Percentiles rank a stretch among this genome's conserved stretches.
These are phyloP conservation scores for Microascus cirrosus DNA, from an alignment of 2,329 filamentous ascomycete genomes.

Conservation along the genomic window DNA sequence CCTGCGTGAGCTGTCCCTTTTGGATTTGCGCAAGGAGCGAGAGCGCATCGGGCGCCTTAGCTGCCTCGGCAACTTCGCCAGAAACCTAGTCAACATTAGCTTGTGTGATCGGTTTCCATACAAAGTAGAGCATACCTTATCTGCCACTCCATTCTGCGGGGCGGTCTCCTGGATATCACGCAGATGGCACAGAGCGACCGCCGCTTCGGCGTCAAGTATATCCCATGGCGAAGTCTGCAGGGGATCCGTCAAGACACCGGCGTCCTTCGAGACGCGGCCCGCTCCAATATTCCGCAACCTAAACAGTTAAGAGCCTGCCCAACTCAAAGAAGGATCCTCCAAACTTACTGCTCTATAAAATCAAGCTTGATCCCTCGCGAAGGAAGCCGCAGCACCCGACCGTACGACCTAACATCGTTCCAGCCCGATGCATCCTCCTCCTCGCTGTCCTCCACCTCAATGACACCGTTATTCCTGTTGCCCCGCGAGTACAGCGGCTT, in stretches of 20 bases:
- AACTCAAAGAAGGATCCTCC: neutral
- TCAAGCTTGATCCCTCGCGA: constrained; percentile 57
- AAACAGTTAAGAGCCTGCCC: neutral
- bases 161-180: neutral
- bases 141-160: neutral
- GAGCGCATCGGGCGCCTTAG: neutral
- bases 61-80: neutral
- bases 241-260: neutral
- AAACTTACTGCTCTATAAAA: constrained; percentile 55
- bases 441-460: constrained; percentile 57
- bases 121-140: neutral
- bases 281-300: constrained; percentile 5
- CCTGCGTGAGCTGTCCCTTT: neutral
- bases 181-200: neutral
- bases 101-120: too few relatives aligned
- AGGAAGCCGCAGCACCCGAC: constrained; percentile 53
- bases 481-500: constrained; percentile 49
- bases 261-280: neutral
- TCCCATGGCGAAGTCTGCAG: neutral
- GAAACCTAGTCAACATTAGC: neutral
- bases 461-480: constrained; percentile 57
- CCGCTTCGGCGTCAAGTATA: constrained; percentile 1
- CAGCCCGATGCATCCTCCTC: constrained; percentile 44
- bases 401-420: constrained; percentile 48
- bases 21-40: neutral